phyloP scores from a whole-genome alignment of 148 eudicot species.

The Rheum nobile region DNA sequence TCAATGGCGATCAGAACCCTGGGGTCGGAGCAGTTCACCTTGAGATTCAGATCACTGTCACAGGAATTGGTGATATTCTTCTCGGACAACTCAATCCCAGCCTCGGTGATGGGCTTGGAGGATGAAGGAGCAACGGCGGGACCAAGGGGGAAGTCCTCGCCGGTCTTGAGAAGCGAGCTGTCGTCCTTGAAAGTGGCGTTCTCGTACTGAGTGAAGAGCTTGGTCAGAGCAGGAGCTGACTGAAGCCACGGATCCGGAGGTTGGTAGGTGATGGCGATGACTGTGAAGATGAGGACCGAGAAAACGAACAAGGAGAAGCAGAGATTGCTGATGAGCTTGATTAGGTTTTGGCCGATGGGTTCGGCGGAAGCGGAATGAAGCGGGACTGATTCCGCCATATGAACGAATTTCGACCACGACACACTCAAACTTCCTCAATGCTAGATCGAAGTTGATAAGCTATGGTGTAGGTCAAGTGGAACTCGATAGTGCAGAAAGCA shows the following conservation, averaged over 20 bases:
- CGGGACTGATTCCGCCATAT: neutral
- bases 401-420: neutral
- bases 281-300: conserved; percentile 57
- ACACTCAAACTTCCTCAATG: neutral
- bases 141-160: conserved; percentile 52
- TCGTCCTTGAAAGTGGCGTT: conserved; percentile 83
- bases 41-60: conserved; percentile 19
- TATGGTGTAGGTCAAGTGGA: neutral
- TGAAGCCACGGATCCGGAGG: conserved; percentile 97
- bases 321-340: conserved; percentile 78
- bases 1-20: conserved; percentile 56
- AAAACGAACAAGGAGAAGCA: conserved; percentile 90
- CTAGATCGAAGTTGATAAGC: neutral
- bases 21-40: conserved; percentile 77
- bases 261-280: conserved; percentile 83
- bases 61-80: conserved; percentile 27
- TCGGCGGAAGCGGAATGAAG: conserved; percentile 23
- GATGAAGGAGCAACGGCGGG: conserved; percentile 24
- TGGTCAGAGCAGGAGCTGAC: conserved; percentile 75
- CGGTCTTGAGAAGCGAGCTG: conserved; percentile 65
- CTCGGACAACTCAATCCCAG: conserved; percentile 38
- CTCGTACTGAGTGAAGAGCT: conserved; percentile 49
- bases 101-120: conserved; percentile 36
- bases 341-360: conserved; percentile 71
- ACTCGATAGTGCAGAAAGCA: neutral